Base-by-base conservation (phyloP, 345 rosid genomes). In the Gossypium rotundifolium region DNA sequence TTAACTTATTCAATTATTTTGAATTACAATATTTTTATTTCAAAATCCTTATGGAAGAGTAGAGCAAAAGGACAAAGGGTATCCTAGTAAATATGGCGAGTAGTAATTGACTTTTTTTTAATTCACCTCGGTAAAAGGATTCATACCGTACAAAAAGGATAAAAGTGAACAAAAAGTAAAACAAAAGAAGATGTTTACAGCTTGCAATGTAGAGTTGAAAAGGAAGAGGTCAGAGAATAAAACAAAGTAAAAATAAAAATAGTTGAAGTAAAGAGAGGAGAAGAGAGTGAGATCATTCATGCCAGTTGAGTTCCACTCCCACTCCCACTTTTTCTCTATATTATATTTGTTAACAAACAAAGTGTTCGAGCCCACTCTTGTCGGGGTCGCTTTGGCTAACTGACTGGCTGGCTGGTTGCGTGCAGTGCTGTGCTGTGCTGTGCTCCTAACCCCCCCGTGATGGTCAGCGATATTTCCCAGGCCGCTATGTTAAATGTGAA, bases 281-380 rank as follows among this genome's bases (percentile, higher is more conserved):
- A 51, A 45, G 55, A 63, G 61, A 57, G 22, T 65, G 77, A 81
- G 81, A 74, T 79, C 82, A 81, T 44, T 79, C 84, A 81, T 33
- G 80, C 23, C 76, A 16, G 33, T 23, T 2, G 23, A 33, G 40
- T 33, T 33, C 40, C 40, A 33, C 40, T 33, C 7, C 40, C 40
- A 33, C 40, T 33, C 62, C 52, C 17, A 48, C 52, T 51, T 16
- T 51, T 13, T 14, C 4, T 1, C 16, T 52, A 33, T 52, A 52
- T 52, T 52, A 16, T 52, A 52, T 52, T 16, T 22, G 78, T 58
- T 12, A 58, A 58, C 16, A 23, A 25, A 58, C 78, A 23, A 58
- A 23, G 63, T 58, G 33, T 22, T 58, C 17, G 16, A 58, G 33
- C 33, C 63, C 63, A 58, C 63, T 29, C 33, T 58, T 23, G 33